Conservation (phyloP, 768 basidiomycete genomes). For the Termitomyces bulborhizus region DNA sequence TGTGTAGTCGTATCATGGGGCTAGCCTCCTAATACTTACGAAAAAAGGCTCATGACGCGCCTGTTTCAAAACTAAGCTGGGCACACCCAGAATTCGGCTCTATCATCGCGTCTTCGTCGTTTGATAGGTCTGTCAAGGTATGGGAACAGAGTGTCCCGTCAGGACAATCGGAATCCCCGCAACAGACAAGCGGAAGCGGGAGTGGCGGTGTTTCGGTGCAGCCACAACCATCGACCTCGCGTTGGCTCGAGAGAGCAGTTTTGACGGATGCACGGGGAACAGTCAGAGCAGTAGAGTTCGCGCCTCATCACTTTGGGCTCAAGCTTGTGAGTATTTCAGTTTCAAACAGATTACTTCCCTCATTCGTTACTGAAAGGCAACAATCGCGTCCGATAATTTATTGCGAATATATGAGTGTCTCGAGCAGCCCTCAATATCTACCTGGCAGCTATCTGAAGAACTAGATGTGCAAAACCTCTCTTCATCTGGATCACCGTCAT, state of each 20-base stretch:
- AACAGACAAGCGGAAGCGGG: slow-evolving; percentile 19
- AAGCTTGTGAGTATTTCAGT: slow-evolving; percentile 58
- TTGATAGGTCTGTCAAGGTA: slow-evolving; percentile 88
- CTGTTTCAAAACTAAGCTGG: slow-evolving; percentile 80
- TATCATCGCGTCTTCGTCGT: slow-evolving; percentile 80
- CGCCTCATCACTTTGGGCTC: slow-evolving; percentile 81
- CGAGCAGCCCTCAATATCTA: slow-evolving; percentile 65
- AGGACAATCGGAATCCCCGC: slow-evolving; percentile 20
- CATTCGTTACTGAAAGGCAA: slow-evolving; percentile 50
- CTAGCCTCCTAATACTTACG: neutral
- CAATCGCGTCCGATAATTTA: slow-evolving; percentile 82
- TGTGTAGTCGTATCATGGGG: slow-evolving; percentile 20
- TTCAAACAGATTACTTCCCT: neutral
- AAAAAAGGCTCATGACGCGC: slow-evolving; percentile 86
- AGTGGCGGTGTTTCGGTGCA: slow-evolving; percentile 18
- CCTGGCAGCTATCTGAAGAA: slow-evolving; percentile 73
- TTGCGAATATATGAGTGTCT: slow-evolving; percentile 89
- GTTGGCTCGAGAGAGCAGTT: slow-evolving; percentile 72
- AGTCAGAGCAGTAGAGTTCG: slow-evolving; percentile 81
- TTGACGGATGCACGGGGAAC: slow-evolving; percentile 83
- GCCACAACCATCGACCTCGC: slow-evolving; percentile 25
- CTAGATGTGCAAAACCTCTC: slow-evolving; percentile 64
- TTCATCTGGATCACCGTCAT: slow-evolving; percentile 31
- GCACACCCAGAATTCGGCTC: slow-evolving; percentile 91
- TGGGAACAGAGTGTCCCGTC: slow-evolving; percentile 65